Base-by-base conservation (phyloP, 306 rosid genomes). In the Cucumis melo region DNA sequence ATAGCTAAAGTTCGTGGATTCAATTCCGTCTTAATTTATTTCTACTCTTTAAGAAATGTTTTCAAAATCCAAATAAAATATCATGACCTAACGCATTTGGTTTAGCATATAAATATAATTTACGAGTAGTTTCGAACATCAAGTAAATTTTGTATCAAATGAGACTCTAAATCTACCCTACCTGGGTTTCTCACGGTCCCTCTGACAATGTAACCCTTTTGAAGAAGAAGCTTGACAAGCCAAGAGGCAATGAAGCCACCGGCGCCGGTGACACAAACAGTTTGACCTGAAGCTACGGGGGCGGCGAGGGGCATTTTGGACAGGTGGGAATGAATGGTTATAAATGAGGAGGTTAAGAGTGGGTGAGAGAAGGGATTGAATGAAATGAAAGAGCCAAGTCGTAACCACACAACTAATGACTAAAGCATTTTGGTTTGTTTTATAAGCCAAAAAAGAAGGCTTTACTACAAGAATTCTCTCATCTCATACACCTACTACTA, bases 191-290 rank as follows among this genome's bases (percentile, higher is more conserved):
- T 76, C 8, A 92, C 78, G 42, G 99, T 94, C 78, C 97, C 99
- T 83, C 82, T 85, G 5, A 94, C 99, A 44, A 77, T 75, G 84
- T 94, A 94, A 21, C 96, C 96, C 85, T 84, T 88, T 54, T 88
- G 82, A 0, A 94, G 86, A 17, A 94, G 89, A 50, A 89, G 88
- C 34, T 89, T 90, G 2, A 92, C 97, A 0, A 90, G 85, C 97
- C 99, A 94, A 8, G 99, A 92, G 16, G 97, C 99, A 62, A 94
- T 92, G 85, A 90, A 94, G 19, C 99, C 99, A 1, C 93, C 97
- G 14, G 99, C 99, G 5, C 99, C 99, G 54, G 99, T 92, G 78
- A 94, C 96, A 58, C 97, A 92, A 11, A 94, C 85, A 10, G 86
- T 94, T 81, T 88, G 84, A 19, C 85, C 87, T 12, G 85, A 63